Evolutionary conservation across 768 basidiomycete species (phyloP), one percentile per base, ranked within the genome.

Genomic region (Hebeloma cylindrosporum): DNA sequence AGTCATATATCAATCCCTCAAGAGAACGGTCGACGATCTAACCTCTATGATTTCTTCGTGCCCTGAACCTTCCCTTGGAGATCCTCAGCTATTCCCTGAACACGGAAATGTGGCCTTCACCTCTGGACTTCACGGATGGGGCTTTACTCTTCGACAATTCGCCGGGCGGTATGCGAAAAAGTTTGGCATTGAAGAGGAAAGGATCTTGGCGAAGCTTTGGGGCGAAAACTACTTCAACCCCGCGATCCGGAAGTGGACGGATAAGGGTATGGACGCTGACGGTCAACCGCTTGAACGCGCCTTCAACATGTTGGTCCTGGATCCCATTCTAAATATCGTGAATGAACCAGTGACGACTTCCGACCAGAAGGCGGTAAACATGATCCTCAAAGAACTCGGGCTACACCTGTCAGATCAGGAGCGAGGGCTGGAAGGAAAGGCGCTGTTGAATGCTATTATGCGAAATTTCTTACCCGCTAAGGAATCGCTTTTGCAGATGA

Each of bases 171-270:
- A 99, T 70, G 80, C 90, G 54, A 98, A 97, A 80, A 97, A 92
- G 71, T 99, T 99, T 60, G 93, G 94, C 82, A 94, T 97, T 16
- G 89, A 94, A 73, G 94, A 94, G 75, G 88, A 89, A 53, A 98
- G 98, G 81, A 92, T 99, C 82, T 95, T 99, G 88, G 58, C 68
- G 49, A 94, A 88, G 73, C 83, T 99, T 34, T 99, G 96, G 96
- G 96, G 96, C 42, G 96, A 99, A 78, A 97, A 97, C 78, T 99
- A 74, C 78, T 98, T 98, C 81, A 99, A 98, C 78, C 90, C 94
- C 44, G 77, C 83, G 41, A 97, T 94, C 28, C 83, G 83, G 69
- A 99, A 99, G 72, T 98, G 96, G 96, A 80, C 91, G 14, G 91
- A 88, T 37, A 88, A 85, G 65, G 48, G 67, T 52, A 70, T 69